These are phyloP conservation scores for Yamadazyma paraphyllophila DNA, from an alignment of 805 yeast genomes.

Conservation along the genomic window DNA sequence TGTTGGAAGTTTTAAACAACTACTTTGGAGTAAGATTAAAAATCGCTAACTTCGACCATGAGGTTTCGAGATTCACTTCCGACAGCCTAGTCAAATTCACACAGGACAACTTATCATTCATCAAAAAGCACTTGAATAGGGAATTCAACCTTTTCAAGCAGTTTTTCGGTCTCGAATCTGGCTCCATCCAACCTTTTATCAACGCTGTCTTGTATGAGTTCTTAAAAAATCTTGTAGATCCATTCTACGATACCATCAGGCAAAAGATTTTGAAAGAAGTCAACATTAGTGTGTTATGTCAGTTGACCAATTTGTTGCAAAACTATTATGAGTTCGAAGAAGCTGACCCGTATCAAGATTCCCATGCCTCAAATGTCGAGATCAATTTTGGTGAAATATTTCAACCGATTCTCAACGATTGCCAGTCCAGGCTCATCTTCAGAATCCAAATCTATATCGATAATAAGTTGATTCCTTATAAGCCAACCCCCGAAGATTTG, in stretches of 20 bases:
- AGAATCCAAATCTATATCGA: conserved; percentile 74
- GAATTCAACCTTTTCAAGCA: conserved; percentile 60
- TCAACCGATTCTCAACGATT: conserved; percentile 69
- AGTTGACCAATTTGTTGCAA: conserved; percentile 66
- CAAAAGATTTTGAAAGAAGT: conserved; percentile 67
- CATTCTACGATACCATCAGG: conserved; percentile 70
- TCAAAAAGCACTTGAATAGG: conserved; percentile 55
- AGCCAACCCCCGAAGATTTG: conserved; percentile 67
- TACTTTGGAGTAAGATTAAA: conserved; percentile 59
- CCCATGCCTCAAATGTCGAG: conserved; percentile 4
- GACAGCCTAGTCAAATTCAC: conserved; percentile 55
- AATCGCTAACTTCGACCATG: conserved; percentile 41
- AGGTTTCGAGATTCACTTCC: conserved; percentile 23
- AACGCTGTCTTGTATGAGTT: conserved; percentile 48
- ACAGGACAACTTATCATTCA: conserved; percentile 60
- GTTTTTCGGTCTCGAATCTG: conserved; percentile 39
- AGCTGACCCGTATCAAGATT: conserved; percentile 16
- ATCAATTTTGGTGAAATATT: conserved; percentile 53
- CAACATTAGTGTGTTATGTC: conserved; percentile 68
- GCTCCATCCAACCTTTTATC: conserved; percentile 13
- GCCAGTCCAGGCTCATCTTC: conserved; percentile 78
- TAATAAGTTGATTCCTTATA: conserved; percentile 62
- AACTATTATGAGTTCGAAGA: conserved; percentile 66
- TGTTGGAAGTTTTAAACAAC: conserved; percentile 59
- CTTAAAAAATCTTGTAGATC: conserved; percentile 67